Percentiles rank a stretch among this genome's conserved stretches.
These are phyloP conservation scores for Pelargonium australe DNA, from an alignment of 441 rosid species.

Conservation along the genomic window DNA sequence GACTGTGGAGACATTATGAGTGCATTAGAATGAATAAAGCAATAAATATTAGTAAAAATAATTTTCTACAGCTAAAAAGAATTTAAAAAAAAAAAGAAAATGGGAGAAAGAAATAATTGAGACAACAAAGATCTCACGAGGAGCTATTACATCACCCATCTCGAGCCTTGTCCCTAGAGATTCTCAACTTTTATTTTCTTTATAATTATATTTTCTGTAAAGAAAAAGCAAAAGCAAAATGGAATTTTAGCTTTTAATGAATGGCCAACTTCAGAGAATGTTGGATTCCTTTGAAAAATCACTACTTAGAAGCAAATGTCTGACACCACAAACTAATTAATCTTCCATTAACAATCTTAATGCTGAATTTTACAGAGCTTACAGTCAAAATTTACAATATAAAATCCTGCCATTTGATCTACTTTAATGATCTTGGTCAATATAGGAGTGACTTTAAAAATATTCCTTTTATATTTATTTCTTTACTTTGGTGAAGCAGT, in stretches of 20 bases:
- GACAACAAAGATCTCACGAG: conserved; percentile 28
- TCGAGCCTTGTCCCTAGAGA: conserved; percentile 40
- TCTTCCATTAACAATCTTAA: neutral
- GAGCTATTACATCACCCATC: conserved; percentile 31
- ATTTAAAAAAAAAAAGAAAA: neutral
- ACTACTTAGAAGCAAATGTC: neutral
- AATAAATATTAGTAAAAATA: conserved; percentile 6
- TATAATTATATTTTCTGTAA: neutral
- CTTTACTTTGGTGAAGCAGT: neutral
- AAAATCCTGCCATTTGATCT: no score
- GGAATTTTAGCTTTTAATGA: conserved; percentile 28
- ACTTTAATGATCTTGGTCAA: no score
- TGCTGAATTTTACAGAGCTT: neutral
- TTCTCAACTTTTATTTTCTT: conserved; percentile 28
- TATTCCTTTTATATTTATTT: neutral
- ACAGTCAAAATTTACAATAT: no score
- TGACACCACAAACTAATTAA: neutral
- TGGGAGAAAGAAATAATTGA: conserved; percentile 25
- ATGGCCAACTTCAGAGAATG: conserved; percentile 42
- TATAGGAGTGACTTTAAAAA: neutral
- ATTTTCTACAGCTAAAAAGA: neutral
- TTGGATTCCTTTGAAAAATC: conserved; percentile 29
- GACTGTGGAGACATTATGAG: conserved; percentile 39
- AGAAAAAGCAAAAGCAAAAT: neutral
- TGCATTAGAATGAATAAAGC: conserved; percentile 27